A percentile compares a stretch with the other conserved stretches of the same genome.
Evolutionary conservation across 768 basidiomycete species (phyloP).

Genomic region (Lyophyllum atratum): DNA sequence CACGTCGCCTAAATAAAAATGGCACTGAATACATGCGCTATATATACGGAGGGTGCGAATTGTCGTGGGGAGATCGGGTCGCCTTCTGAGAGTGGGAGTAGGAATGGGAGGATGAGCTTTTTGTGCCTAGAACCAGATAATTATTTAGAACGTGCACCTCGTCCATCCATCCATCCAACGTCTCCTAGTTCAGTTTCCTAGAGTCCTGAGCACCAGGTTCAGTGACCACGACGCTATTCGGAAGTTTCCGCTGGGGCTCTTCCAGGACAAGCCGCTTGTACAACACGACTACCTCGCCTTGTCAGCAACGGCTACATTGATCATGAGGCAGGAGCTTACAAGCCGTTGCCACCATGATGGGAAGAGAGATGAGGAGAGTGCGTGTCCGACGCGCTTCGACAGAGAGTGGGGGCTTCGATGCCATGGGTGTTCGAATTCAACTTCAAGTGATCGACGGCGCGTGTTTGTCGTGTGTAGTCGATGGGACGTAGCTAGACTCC

Average conservation of each 20-base stretch:
- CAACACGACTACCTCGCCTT: slow-evolving; percentile 49
- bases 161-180: neutral
- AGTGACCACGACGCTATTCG: slow-evolving; percentile 3
- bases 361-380: slow-evolving; percentile 62
- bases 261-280: slow-evolving; percentile 62
- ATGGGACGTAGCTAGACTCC: no score
- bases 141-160: neutral
- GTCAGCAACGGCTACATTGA: slow-evolving; percentile 1
- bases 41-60: neutral
- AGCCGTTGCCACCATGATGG: slow-evolving; percentile 65
- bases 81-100: neutral
- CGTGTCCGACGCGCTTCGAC: slow-evolving; percentile 41
- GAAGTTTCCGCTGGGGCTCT: slow-evolving; percentile 37
- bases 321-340: slow-evolving; percentile 38
- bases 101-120: neutral
- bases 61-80: neutral
- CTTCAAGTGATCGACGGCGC: no score
- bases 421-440: neutral
- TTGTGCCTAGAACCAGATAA: neutral
- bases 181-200: neutral
- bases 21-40: neutral
- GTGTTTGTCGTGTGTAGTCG: no score
- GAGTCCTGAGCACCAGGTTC: neutral
- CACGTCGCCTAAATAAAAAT: neutral
- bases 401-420: slow-evolving; percentile 23